phyloP scores from a whole-genome alignment of 768 basidiomycete genomes.

The Agrocybe pediades region DNA sequence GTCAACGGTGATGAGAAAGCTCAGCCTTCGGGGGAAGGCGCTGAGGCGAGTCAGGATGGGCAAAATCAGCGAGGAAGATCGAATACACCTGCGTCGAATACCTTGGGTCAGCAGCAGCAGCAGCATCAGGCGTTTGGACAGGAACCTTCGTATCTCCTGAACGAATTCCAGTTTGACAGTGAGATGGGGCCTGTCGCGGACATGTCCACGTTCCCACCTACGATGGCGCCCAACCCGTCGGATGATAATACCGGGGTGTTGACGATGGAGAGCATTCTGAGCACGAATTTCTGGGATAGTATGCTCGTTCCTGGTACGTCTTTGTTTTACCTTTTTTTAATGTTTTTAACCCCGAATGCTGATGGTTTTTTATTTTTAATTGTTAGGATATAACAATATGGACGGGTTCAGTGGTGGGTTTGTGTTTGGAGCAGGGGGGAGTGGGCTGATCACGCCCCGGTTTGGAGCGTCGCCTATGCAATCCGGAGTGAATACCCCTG shows the following conservation, averaged over 20 bases:
- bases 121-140: slow-evolving; percentile 22
- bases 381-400: slow-evolving; percentile 75
- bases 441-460: slow-evolving; percentile 79
- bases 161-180: slow-evolving; percentile 71
- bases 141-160: slow-evolving; percentile 34
- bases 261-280: slow-evolving; percentile 84
- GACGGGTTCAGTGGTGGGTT: slow-evolving; percentile 87
- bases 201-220: slow-evolving; percentile 86
- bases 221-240: slow-evolving; percentile 63
- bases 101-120: slow-evolving; percentile 10
- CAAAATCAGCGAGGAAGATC: background rate
- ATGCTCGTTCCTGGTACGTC: slow-evolving; percentile 81
- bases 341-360: background rate
- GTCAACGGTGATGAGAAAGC: slow-evolving; percentile 19
- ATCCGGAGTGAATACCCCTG: slow-evolving; percentile 56
- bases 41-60: background rate
- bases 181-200: slow-evolving; percentile 88
- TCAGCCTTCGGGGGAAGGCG: background rate
- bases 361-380: slow-evolving; percentile 3
- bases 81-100: slow-evolving; percentile 4
- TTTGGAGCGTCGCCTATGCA: slow-evolving; percentile 59
- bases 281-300: slow-evolving; percentile 84
- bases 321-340: background rate
- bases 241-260: slow-evolving; percentile 39
- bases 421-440: slow-evolving; percentile 82